A percentile compares a stretch with the other conserved stretches of the same genome.
Evolutionary conservation across 2,329 filamentous ascomycete species (phyloP).

Genomic region (Exophiala oligosperma): DNA sequence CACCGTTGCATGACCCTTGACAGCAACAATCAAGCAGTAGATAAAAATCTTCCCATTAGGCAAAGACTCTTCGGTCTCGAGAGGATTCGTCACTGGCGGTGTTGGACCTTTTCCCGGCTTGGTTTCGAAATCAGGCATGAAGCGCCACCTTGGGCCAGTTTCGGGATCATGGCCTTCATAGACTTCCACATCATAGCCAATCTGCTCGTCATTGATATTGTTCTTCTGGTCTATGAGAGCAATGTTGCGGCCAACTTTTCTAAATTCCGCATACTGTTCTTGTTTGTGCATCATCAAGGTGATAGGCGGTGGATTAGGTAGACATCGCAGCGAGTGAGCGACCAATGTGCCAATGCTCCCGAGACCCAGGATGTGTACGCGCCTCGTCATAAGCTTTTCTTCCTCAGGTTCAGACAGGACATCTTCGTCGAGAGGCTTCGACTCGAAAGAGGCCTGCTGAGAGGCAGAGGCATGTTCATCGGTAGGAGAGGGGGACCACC

Average conservation of each 20-base stretch:
- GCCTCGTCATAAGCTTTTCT: constrained; percentile 34
- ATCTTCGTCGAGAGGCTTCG: constrained; percentile 10
- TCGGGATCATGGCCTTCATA: constrained; percentile 17
- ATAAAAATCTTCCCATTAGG: constrained; percentile 54
- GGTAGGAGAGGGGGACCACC: constrained; percentile 18
- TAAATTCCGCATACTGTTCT: constrained; percentile 38
- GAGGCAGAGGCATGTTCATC: background rate
- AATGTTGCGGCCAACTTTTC: constrained; percentile 32
- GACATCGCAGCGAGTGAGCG: constrained; percentile 67
- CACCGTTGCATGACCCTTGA: constrained; percentile 71
- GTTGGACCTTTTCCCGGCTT: constrained; percentile 25
- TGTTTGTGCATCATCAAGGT: constrained; percentile 73
- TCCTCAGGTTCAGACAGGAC: constrained; percentile 13
- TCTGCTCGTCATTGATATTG: constrained; percentile 43
- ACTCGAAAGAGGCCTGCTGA: constrained; percentile 9
- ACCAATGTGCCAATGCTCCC: constrained; percentile 81
- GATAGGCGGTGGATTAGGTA: constrained; percentile 66
- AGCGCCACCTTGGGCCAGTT: constrained; percentile 9
- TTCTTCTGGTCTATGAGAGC: constrained; percentile 38
- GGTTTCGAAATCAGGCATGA: constrained; percentile 15
- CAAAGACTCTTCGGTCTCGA: constrained; percentile 17
- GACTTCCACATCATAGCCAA: constrained; percentile 46
- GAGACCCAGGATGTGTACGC: constrained; percentile 75
- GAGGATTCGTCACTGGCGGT: constrained; percentile 16
- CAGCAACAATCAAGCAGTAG: constrained; percentile 72